These are phyloP conservation scores for Rhizoclosmatium globosum DNA, from an alignment of 192 early-diverging fungal genomes.

Conservation along the genomic window DNA sequence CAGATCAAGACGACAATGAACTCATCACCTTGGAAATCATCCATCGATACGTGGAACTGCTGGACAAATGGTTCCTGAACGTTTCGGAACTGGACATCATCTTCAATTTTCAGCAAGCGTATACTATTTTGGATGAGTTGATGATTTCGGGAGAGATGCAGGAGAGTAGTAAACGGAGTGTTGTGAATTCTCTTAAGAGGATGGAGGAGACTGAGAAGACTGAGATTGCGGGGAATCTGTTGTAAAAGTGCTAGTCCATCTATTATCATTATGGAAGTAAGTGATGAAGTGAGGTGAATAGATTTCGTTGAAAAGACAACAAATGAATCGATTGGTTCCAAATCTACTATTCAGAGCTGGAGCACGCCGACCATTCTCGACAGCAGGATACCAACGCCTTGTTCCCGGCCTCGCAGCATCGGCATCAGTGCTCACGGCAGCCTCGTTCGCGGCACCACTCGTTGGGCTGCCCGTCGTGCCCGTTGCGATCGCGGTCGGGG, in stretches of 20 bases:
- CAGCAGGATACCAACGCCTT: neutral
- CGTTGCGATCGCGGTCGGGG: neutral
- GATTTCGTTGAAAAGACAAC: too few relatives aligned
- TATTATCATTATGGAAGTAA: too few relatives aligned
- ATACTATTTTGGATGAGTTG: slow-evolving; percentile 73
- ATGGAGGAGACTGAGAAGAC: slow-evolving; percentile 54
- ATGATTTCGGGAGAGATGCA: slow-evolving; percentile 87
- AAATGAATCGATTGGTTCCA: too few relatives aligned
- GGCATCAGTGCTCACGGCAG: neutral
- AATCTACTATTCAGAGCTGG: too few relatives aligned
- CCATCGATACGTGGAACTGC: slow-evolving; percentile 96
- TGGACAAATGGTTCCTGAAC: slow-evolving; percentile 98
- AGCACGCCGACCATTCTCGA: too few relatives aligned
- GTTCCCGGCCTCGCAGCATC: slow-evolving; percentile 2
- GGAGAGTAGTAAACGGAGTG: slow-evolving; percentile 86
- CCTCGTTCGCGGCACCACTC: neutral
- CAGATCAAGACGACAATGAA: slow-evolving; percentile 93
- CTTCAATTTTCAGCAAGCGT: slow-evolving; percentile 92
- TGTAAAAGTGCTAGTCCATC: neutral
- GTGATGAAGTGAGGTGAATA: too few relatives aligned
- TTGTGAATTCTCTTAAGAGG: slow-evolving; percentile 61
- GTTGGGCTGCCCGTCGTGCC: neutral
- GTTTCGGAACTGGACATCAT: slow-evolving; percentile 97
- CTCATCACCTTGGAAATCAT: slow-evolving; percentile 93
- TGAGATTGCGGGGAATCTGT: neutral